These are phyloP conservation scores for Corinectria fuckeliana DNA, from an alignment of 2,329 filamentous ascomycete species.

Conservation along the genomic window DNA sequence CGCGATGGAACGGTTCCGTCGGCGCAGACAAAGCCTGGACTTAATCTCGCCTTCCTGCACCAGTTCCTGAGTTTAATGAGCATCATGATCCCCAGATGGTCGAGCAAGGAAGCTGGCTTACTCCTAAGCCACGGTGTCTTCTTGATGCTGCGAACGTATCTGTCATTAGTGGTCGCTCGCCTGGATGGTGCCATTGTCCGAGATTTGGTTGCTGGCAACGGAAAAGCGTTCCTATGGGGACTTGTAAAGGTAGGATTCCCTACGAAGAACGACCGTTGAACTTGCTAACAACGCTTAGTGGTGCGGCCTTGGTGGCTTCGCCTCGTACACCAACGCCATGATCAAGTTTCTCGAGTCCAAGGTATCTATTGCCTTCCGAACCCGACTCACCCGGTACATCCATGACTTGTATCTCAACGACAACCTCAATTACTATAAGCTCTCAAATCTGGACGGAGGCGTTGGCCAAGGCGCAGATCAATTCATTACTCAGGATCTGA, in stretches of 20 bases:
- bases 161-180: conserved; percentile 90
- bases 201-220: conserved; percentile 94
- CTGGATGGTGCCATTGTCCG: conserved; percentile 95
- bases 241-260: conserved; percentile 70
- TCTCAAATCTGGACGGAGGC: conserved; percentile 90
- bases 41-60: conserved; percentile 95
- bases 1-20: conserved; percentile 80
- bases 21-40: conserved; percentile 87
- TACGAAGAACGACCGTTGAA: background rate
- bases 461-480: conserved; percentile 93
- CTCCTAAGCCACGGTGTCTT: conserved; percentile 89
- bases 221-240: conserved; percentile 85
- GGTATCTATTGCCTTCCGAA: conserved; percentile 97
- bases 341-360: conserved; percentile 99
- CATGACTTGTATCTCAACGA: conserved; percentile 96
- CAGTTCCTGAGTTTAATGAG: conserved; percentile 96
- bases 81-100: conserved; percentile 96
- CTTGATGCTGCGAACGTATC: conserved; percentile 88
- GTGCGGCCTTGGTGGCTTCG: conserved; percentile 91
- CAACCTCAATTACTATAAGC: conserved; percentile 94
- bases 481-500: conserved; percentile 96
- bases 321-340: conserved; percentile 97
- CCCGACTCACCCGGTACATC: conserved; percentile 91
- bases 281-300: conserved; percentile 57
- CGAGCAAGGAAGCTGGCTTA: conserved; percentile 92